Evolutionary conservation across 306 rosid genomes (phyloP).

Genomic region (Canavalia ensiformis): DNA sequence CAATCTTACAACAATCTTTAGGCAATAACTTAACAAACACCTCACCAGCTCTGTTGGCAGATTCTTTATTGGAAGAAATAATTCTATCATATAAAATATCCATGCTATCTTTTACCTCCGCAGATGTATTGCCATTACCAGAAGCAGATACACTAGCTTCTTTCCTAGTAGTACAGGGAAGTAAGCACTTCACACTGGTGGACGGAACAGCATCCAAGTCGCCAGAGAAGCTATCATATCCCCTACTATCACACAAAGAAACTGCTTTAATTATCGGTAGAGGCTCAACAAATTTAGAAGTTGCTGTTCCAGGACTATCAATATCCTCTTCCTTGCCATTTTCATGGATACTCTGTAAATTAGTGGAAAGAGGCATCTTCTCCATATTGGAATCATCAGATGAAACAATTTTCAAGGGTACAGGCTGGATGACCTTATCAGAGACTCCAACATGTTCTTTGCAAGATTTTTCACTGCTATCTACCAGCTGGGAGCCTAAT

Average conservation of each 20-base stretch:
- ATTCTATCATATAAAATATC: slow-evolving; percentile 54
- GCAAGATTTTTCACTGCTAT: slow-evolving; percentile 49
- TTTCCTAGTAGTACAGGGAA: slow-evolving; percentile 55
- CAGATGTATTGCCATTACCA: slow-evolving; percentile 47
- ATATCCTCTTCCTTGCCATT: slow-evolving; percentile 69
- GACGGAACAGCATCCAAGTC: slow-evolving; percentile 54
- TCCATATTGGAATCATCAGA: slow-evolving; percentile 54
- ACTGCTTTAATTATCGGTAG: slow-evolving; percentile 55
- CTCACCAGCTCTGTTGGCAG: slow-evolving; percentile 57
- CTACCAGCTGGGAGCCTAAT: slow-evolving; percentile 58
- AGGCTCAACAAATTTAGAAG: slow-evolving; percentile 85
- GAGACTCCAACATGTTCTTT: slow-evolving; percentile 57
- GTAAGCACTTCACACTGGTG: slow-evolving; percentile 38
- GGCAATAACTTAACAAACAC: slow-evolving; percentile 66
- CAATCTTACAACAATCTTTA: slow-evolving; percentile 44
- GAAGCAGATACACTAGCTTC: slow-evolving; percentile 47
- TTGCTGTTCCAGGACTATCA: slow-evolving; percentile 95
- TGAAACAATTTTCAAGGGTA: slow-evolving; percentile 59
- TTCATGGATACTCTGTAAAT: slow-evolving; percentile 50
- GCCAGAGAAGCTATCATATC: slow-evolving; percentile 45
- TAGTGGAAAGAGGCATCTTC: slow-evolving; percentile 59
- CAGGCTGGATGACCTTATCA: slow-evolving; percentile 57
- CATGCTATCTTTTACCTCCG: slow-evolving; percentile 47
- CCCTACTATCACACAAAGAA: slow-evolving; percentile 51
- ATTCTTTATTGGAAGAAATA: slow-evolving; percentile 71